These are phyloP conservation scores for Vitis amurensis DNA, from an alignment of 164 flowering plant species.

Conservation along the genomic window DNA sequence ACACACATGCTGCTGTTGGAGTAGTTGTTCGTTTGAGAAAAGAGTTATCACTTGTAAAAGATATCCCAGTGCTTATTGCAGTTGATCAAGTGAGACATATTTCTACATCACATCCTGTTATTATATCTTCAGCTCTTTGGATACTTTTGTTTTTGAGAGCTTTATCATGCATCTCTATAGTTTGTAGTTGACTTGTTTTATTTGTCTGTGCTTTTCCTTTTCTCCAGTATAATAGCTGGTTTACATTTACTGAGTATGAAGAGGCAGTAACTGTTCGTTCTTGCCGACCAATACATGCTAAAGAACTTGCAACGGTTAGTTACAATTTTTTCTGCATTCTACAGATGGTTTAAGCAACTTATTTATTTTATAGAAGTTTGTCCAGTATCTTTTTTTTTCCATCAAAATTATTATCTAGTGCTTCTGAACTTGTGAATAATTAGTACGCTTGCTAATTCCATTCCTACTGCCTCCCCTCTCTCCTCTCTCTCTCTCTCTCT, in stretches of 20 bases:
- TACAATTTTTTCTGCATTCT: neutral
- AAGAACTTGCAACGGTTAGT: conserved; percentile 84
- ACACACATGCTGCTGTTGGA: conserved; percentile 91
- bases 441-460: no score
- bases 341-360: no score
- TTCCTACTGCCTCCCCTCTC: no score
- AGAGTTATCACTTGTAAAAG: conserved; percentile 84
- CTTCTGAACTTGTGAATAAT: no score
- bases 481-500: no score
- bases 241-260: conserved; percentile 84
- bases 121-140: neutral
- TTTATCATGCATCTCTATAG: neutral
- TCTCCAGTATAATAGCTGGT: conserved; percentile 91
- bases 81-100: conserved; percentile 69
- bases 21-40: conserved; percentile 83
- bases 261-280: conserved; percentile 79
- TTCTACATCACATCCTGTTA: neutral
- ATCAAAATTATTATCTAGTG: no score
- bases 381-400: no score
- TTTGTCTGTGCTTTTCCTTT: conserved; percentile 7
- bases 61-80: conserved; percentile 86
- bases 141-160: neutral
- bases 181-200: neutral
- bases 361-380: no score
- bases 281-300: conserved; percentile 78